A percentile compares a stretch with the other conserved stretches of the same genome.
Evolutionary conservation across 169 alveolate species (phyloP).

Genomic region (Plasmodium cynomolgi): DNA sequence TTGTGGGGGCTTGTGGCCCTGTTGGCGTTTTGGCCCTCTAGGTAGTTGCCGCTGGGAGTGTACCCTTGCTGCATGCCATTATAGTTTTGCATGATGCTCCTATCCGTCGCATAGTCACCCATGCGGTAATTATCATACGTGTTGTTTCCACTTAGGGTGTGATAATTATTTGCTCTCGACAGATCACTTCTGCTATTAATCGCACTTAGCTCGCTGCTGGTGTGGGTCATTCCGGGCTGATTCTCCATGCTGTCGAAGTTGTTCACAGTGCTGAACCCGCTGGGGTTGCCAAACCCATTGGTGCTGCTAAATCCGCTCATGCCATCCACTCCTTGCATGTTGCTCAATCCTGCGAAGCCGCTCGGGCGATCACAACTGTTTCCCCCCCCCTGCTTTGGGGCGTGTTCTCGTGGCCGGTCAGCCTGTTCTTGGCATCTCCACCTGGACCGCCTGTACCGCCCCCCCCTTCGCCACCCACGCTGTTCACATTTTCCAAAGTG

Average conservation of each 20-base stretch:
- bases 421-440: not conserved
- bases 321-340: not conserved
- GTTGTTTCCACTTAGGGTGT: not conserved
- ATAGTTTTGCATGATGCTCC: not conserved
- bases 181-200: not conserved
- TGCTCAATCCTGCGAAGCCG: not conserved
- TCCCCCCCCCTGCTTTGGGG: not conserved
- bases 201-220: not conserved
- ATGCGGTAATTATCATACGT: not conserved
- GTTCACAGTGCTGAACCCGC: not conserved
- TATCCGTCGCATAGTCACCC: not conserved
- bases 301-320: not conserved
- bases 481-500: not conserved
- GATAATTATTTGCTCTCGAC: not conserved
- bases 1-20: not conserved
- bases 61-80: not conserved
- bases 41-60: not conserved
- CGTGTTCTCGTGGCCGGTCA: not conserved
- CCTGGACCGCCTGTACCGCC: not conserved
- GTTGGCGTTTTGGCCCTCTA: not conserved
- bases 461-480: not conserved
- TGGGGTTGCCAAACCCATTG: not conserved
- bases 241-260: not conserved
- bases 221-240: not conserved
- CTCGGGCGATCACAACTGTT: not conserved